Conservation (phyloP, 179 eudicot genomes). For the Vitellaria paradoxa region DNA sequence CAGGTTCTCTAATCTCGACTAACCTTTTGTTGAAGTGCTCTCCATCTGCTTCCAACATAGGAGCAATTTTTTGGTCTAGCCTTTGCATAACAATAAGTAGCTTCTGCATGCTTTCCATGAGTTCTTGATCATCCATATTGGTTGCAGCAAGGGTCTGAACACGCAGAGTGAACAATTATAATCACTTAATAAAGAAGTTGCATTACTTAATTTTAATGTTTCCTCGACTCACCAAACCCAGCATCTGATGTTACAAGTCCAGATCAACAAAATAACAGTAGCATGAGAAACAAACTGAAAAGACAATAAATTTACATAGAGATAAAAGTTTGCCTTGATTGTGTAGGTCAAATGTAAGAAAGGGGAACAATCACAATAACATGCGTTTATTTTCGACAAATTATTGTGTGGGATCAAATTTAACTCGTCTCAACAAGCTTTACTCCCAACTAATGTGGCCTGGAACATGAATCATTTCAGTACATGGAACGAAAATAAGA, state of each 20-base stretch:
- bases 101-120: slow-evolving; percentile 84
- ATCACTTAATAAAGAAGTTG: background rate
- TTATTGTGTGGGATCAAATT: background rate
- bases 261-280: background rate
- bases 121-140: slow-evolving; percentile 78
- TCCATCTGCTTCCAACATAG: slow-evolving; percentile 90
- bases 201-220: background rate
- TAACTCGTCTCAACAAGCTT: slow-evolving; percentile 3
- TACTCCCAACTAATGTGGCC: background rate
- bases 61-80: slow-evolving; percentile 78
- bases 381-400: background rate
- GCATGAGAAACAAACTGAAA: slow-evolving; percentile 2
- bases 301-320: background rate
- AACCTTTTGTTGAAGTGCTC: slow-evolving; percentile 83
- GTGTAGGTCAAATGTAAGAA: background rate
- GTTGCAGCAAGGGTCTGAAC: slow-evolving; percentile 88
- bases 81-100: slow-evolving; percentile 92
- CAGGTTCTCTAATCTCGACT: slow-evolving; percentile 13
- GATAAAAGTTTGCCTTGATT: background rate
- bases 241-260: slow-evolving; percentile 6
- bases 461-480: too few species aligned
- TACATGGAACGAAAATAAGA: too few species aligned
- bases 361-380: background rate
- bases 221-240: background rate
- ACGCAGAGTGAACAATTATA: background rate